Percentiles rank a stretch among this genome's conserved stretches.
Conservation (phyloP, 2,329 filamentous ascomycete species). For the Cryphonectria japonica region DNA sequence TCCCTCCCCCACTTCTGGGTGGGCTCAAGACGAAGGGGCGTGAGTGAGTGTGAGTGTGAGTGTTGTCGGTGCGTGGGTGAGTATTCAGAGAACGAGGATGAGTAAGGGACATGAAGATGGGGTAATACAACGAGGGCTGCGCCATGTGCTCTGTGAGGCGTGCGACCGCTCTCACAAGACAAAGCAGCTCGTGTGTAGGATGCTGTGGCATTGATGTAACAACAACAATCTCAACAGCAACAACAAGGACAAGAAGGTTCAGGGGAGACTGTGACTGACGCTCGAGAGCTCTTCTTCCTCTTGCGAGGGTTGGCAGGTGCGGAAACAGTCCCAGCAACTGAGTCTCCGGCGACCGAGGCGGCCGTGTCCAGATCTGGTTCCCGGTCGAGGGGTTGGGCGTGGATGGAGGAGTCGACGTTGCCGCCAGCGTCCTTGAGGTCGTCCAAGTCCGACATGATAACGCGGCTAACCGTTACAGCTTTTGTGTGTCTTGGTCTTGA, state of each 20-base stretch:
- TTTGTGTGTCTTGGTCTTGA: conserved; percentile 10
- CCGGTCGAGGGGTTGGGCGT: conserved; percentile 8
- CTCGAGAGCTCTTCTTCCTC: conserved; percentile 30
- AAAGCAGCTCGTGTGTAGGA: background rate
- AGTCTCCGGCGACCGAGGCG: conserved; percentile 26
- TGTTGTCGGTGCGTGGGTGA: background rate
- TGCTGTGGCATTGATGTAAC: background rate
- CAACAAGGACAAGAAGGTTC: background rate
- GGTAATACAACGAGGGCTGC: background rate
- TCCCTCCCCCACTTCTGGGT: no score
- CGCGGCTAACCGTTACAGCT: conserved; percentile 5
- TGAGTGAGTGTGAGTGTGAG: background rate
- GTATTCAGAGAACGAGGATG: background rate
- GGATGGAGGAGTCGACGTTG: conserved; percentile 9
- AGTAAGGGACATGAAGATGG: background rate
- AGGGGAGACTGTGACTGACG: conserved; percentile 24
- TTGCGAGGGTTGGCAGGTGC: conserved; percentile 28
- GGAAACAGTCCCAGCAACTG: conserved; percentile 17
- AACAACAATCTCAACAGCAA: background rate
- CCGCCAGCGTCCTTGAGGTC: conserved; percentile 14
- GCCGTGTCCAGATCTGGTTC: conserved; percentile 21
- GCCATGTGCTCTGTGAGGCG: background rate
- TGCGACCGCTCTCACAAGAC: conserved; percentile 2
- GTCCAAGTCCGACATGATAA: conserved; percentile 24
- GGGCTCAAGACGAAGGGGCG: background rate